A percentile compares a stretch with the other conserved stretches of the same genome.
These are phyloP conservation scores for Geranomyces michiganensis DNA, from an alignment of 192 early-diverging fungal species.

Conservation along the genomic window DNA sequence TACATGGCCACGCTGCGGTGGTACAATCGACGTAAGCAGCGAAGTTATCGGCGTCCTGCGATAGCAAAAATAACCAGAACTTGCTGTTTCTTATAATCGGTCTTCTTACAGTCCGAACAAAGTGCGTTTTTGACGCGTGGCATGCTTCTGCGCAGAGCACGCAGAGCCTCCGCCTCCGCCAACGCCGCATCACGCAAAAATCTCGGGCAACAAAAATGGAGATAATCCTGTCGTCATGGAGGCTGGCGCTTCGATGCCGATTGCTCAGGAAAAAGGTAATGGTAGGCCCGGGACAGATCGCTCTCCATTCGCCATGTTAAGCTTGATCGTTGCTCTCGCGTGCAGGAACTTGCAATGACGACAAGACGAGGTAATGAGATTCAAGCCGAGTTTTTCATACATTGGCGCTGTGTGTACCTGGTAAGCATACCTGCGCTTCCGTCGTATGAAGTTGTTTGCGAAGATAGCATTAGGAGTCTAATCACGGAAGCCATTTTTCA, in stretches of 20 bases:
- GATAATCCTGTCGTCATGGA: constrained; percentile 6
- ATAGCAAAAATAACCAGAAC: too few relatives aligned
- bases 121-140: background rate
- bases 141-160: background rate
- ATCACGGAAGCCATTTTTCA: too few relatives aligned
- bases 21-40: background rate
- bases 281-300: too few relatives aligned
- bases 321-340: too few relatives aligned
- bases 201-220: background rate
- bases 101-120: background rate
- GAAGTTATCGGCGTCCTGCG: background rate
- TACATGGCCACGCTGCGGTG: background rate
- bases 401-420: constrained; percentile 1
- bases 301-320: too few relatives aligned
- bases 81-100: too few relatives aligned
- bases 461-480: too few relatives aligned
- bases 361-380: too few relatives aligned
- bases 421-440: background rate
- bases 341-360: too few relatives aligned
- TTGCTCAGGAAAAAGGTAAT: background rate
- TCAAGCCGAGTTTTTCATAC: background rate
- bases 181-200: background rate
- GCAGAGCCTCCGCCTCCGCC: background rate
- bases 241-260: constrained; percentile 4
- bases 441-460: too few relatives aligned